phyloP scores from a whole-genome alignment of 257 asterid species.

The Thymus mandschuricus region DNA sequence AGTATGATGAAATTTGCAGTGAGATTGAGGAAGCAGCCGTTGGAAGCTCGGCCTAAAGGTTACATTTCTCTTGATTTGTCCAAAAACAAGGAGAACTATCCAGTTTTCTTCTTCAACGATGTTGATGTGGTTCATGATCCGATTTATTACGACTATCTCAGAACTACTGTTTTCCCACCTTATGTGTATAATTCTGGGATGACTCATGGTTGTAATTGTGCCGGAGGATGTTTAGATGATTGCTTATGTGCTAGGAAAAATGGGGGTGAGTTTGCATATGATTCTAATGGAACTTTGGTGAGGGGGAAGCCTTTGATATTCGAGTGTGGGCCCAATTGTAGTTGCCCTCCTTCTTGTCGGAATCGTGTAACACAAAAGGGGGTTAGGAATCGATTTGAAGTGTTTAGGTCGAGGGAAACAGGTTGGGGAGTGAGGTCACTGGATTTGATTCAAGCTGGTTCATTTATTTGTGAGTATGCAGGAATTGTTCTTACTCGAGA shows the following conservation, averaged over 20 bases:
- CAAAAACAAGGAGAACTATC: slow-evolving; percentile 59
- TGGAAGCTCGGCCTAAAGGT: slow-evolving; percentile 64
- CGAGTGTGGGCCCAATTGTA: slow-evolving; percentile 87
- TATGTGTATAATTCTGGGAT: slow-evolving; percentile 41
- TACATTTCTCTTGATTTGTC: slow-evolving; percentile 77
- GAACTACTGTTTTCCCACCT: slow-evolving; percentile 54
- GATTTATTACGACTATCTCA: slow-evolving; percentile 53
- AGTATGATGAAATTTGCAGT: slow-evolving; percentile 55
- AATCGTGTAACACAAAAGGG: slow-evolving; percentile 90
- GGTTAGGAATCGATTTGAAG: slow-evolving; percentile 67
- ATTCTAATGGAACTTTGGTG: slow-evolving; percentile 59
- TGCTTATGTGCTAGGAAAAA: slow-evolving; percentile 77
- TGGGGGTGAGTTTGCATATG: slow-evolving; percentile 79
- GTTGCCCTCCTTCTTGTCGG: slow-evolving; percentile 67
- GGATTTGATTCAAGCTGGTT: slow-evolving; percentile 87
- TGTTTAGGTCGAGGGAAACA: slow-evolving; percentile 87
- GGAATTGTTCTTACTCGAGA: slow-evolving; percentile 87
- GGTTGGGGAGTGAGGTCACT: slow-evolving; percentile 94
- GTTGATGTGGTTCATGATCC: slow-evolving; percentile 71
- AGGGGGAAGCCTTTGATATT: slow-evolving; percentile 82
- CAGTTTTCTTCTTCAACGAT: slow-evolving; percentile 69
- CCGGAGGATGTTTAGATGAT: slow-evolving; percentile 53
- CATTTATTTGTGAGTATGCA: slow-evolving; percentile 85
- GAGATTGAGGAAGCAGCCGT: slow-evolving; percentile 51
- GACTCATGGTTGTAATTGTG: slow-evolving; percentile 63